phyloP scores from a whole-genome alignment of 208 protist genomes.

The Wallacemonas sp. region DNA sequence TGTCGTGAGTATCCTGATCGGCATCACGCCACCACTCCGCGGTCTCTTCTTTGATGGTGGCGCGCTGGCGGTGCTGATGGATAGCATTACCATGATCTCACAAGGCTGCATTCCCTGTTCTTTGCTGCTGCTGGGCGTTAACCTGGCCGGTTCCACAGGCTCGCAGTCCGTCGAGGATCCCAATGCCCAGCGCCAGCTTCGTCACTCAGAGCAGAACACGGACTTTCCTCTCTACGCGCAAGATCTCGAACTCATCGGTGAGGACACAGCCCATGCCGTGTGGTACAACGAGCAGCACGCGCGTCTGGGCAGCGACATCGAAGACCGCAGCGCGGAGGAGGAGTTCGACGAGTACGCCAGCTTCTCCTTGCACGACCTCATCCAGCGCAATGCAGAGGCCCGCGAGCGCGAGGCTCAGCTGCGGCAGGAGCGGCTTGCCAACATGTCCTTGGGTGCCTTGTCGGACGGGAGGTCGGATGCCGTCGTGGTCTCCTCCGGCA shows the following conservation, averaged over 20 bases:
- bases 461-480: too few species aligned
- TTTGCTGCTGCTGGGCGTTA: conserved; percentile 73
- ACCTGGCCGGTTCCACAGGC: conserved; percentile 39
- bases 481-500: too few species aligned
- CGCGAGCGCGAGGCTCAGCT: not conserved
- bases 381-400: conserved; percentile 1
- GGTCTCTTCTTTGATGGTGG: conserved; percentile 54
- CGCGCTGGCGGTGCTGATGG: conserved; percentile 61
- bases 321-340: conserved; percentile 12
- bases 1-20: conserved; percentile 65
- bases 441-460: too few species aligned
- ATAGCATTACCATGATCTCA: conserved; percentile 47
- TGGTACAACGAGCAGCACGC: conserved; percentile 41
- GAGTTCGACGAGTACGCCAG: not conserved
- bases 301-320: too few species aligned
- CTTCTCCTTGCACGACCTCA: conserved; percentile 1
- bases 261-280: conserved; percentile 19
- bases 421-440: too few species aligned
- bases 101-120: conserved; percentile 66
- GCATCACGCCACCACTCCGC: conserved; percentile 57
- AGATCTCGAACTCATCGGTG: conserved; percentile 25
- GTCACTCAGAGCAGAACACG: conserved; percentile 76
- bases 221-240: conserved; percentile 33
- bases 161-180: not conserved
- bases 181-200: conserved; percentile 24